Conservation (phyloP, 2,329 filamentous ascomycete species). For the Orbilia javanica region DNA sequence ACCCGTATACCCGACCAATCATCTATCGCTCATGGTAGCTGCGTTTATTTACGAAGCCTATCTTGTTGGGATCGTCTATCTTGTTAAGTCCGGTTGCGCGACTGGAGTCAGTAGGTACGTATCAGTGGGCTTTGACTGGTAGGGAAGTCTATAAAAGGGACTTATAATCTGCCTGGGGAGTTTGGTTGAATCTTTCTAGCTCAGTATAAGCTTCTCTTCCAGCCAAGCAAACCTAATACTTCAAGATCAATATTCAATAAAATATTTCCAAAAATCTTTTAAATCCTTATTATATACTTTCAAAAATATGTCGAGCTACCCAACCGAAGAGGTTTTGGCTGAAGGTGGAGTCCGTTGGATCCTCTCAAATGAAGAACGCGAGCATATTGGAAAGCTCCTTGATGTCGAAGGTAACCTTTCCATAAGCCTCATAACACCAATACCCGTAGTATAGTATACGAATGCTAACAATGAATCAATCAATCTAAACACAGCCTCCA, state of each 20-base stretch:
- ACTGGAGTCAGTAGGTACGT: too few species aligned
- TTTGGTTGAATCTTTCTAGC: too few species aligned
- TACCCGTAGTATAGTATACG: not conserved
- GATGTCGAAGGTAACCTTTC: not conserved
- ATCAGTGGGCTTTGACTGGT: not conserved
- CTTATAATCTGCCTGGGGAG: too few species aligned
- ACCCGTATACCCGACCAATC: too few species aligned
- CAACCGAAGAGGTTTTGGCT: not conserved
- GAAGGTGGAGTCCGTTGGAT: conserved; percentile 12
- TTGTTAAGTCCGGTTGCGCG: too few species aligned
- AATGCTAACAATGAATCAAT: not conserved
- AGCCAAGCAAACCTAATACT: too few species aligned
- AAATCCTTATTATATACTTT: not conserved
- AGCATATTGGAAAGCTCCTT: conserved; percentile 4
- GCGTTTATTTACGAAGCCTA: not conserved
- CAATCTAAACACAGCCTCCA: not conserved
- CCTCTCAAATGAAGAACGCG: conserved; percentile 16
- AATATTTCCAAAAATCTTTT: too few species aligned
- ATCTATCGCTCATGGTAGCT: too few species aligned
- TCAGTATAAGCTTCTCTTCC: too few species aligned
- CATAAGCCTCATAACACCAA: too few species aligned
- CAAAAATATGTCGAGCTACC: not conserved
- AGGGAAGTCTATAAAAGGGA: not conserved
- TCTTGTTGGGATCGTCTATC: not conserved
- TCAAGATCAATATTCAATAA: too few species aligned